Evolutionary conservation across 2,329 filamentous ascomycete genomes (phyloP).

Genomic region (Ophiostoma himal-ulmi): DNA sequence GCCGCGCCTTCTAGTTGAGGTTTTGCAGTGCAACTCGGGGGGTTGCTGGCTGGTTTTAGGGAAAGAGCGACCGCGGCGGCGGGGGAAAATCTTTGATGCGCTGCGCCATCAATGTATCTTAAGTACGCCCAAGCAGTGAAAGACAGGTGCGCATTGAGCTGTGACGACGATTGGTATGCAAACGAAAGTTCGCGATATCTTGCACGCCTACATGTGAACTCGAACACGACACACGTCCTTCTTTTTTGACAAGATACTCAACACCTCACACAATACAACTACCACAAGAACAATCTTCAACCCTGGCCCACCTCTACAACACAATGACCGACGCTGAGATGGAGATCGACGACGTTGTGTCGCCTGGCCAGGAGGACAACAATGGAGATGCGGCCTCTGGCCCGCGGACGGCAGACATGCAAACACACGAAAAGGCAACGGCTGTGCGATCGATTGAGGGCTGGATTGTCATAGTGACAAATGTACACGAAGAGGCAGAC

Average conservation of each 20-base stretch:
- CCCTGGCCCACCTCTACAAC: neutral
- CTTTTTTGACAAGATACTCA: neutral
- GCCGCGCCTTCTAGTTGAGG: neutral
- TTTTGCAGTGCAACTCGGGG: neutral
- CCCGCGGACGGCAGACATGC: constrained; percentile 49
- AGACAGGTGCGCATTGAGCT: neutral
- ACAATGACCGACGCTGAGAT: constrained; percentile 37
- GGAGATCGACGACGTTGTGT: constrained; percentile 23
- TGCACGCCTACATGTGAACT: neutral
- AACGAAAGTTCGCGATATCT: neutral
- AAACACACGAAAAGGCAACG: constrained; percentile 66
- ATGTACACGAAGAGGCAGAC: constrained; percentile 80
- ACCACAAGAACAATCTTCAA: neutral
- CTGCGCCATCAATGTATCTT: neutral
- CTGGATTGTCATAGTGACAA: constrained; percentile 82
- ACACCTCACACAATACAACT: neutral
- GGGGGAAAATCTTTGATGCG: constrained; percentile 24
- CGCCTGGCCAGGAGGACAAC: constrained; percentile 16
- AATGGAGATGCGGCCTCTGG: neutral
- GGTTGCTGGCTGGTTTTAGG: neutral
- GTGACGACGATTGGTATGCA: neutral
- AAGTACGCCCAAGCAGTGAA: neutral
- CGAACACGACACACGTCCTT: neutral
- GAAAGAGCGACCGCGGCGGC: constrained; percentile 14
- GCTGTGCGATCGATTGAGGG: constrained; percentile 83